A percentile compares a stretch with the other conserved stretches of the same genome.
Evolutionary conservation across 2,329 filamentous ascomycete genomes (phyloP).

Genomic region (Hirsutella minnesotensis): DNA sequence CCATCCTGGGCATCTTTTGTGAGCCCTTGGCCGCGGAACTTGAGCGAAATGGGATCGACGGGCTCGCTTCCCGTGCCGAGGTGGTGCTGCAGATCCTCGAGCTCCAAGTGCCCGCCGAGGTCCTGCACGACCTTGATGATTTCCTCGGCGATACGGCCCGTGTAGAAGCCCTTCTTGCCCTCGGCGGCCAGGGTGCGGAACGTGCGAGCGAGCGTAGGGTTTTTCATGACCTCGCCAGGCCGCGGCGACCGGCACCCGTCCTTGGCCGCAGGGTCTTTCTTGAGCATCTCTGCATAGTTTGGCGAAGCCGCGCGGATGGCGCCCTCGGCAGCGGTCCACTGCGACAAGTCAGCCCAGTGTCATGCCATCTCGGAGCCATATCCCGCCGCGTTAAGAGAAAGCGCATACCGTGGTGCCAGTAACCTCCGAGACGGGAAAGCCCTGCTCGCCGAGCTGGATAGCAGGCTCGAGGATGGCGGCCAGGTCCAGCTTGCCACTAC

Average conservation of each 20-base stretch:
- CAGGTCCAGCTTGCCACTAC: constrained; percentile 71
- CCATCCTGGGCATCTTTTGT: constrained; percentile 1
- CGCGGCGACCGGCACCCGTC: constrained; percentile 64
- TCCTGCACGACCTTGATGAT: constrained; percentile 67
- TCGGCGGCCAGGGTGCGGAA: constrained; percentile 68
- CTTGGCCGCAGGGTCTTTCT: constrained; percentile 54
- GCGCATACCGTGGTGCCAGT: constrained; percentile 53
- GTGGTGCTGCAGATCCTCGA: constrained; percentile 74
- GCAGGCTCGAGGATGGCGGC: constrained; percentile 72
- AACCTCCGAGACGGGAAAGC: constrained; percentile 80
- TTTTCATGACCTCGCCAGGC: constrained; percentile 81
- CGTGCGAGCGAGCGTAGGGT: constrained; percentile 67
- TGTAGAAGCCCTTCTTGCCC: constrained; percentile 86
- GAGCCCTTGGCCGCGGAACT: constrained; percentile 55
- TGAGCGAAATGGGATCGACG: constrained; percentile 75
- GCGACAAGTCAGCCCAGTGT: not conserved
- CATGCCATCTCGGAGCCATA: not conserved
- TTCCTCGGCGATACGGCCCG: constrained; percentile 68
- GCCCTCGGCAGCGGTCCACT: constrained; percentile 64
- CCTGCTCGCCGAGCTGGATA: constrained; percentile 74
- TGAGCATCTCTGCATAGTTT: constrained; percentile 80
- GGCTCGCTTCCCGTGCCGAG: constrained; percentile 56
- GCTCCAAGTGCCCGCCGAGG: constrained; percentile 63
- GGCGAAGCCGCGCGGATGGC: constrained; percentile 62
- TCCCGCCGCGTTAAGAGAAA: not conserved